Conservation (phyloP, 495 filamentous ascomycete genomes). For the Aspergillus taichungensis region DNA sequence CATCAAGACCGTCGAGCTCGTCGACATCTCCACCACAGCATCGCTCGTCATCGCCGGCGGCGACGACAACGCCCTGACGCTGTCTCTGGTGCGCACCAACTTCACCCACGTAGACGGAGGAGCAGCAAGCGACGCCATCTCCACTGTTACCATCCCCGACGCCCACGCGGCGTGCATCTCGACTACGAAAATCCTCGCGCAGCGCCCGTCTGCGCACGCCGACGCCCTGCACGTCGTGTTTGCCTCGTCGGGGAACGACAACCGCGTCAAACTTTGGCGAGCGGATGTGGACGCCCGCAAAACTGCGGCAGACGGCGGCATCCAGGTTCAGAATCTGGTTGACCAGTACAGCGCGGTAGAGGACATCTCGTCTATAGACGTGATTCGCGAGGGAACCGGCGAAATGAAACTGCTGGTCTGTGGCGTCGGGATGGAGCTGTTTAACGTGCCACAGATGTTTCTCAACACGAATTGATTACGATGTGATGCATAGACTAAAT, state of each 20-base stretch:
- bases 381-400: conserved; percentile 15
- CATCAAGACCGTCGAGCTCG: conserved; percentile 49
- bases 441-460: conserved; percentile 12
- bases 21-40: conserved; percentile 17
- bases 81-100: conserved; percentile 38
- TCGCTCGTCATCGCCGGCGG: conserved; percentile 64
- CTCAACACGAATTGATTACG: conserved; percentile 5
- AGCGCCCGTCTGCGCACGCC: neutral
- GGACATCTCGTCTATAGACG: conserved; percentile 46
- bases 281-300: conserved; percentile 29
- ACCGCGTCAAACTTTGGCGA: conserved; percentile 68
- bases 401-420: conserved; percentile 33
- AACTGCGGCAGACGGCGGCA: conserved; percentile 19
- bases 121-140: conserved; percentile 6
- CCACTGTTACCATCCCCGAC: conserved; percentile 50
- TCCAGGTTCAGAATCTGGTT: conserved; percentile 33
- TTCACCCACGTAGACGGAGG: conserved; percentile 3
- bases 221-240: conserved; percentile 23
- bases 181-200: conserved; percentile 43
- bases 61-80: conserved; percentile 69
- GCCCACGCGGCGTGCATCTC: conserved; percentile 81
- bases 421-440: conserved; percentile 50
- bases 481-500: conserved; percentile 4
- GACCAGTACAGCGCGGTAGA: conserved; percentile 57
- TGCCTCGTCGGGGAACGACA: conserved; percentile 67